These are phyloP conservation scores for Wickerhamiella musiphila DNA, from an alignment of 805 yeast species.

Conservation along the genomic window DNA sequence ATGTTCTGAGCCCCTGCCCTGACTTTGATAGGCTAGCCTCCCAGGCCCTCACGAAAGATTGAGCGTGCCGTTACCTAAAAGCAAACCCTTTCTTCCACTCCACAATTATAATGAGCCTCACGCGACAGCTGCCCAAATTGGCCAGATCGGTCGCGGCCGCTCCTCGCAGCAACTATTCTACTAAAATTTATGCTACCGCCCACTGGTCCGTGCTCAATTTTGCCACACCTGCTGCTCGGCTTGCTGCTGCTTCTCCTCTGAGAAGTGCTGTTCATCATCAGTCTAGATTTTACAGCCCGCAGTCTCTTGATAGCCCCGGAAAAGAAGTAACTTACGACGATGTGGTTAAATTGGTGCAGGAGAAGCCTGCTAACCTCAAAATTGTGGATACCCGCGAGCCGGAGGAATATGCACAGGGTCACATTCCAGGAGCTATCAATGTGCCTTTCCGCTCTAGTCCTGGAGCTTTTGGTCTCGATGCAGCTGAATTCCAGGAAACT, in stretches of 20 bases:
- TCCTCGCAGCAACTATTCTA: too few species aligned
- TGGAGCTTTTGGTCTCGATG: conserved; percentile 67
- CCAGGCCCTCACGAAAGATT: too few species aligned
- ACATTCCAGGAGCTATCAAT: conserved; percentile 71
- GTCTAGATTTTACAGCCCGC: conserved; percentile 13
- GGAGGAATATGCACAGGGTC: conserved; percentile 52
- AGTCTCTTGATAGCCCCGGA: conserved; percentile 26
- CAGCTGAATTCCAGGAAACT: conserved; percentile 62
- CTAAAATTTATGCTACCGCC: too few species aligned
- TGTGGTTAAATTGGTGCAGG: conserved; percentile 29
- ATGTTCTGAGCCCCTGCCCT: too few species aligned
- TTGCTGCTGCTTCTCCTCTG: neutral
- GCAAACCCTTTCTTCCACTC: too few species aligned
- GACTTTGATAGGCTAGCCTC: too few species aligned
- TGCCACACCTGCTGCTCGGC: neutral
- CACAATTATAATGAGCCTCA: too few species aligned
- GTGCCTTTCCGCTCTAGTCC: conserved; percentile 84
- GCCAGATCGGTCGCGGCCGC: too few species aligned
- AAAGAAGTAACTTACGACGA: conserved; percentile 35
- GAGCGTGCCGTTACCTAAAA: too few species aligned
- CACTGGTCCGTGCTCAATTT: neutral
- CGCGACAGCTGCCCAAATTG: too few species aligned
- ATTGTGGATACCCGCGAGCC: conserved; percentile 91
- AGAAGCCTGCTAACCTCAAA: conserved; percentile 32
- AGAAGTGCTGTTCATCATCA: neutral